phyloP scores from a whole-genome alignment of 176 grass and related monocot species.

The Bonia amplexicaulis region DNA sequence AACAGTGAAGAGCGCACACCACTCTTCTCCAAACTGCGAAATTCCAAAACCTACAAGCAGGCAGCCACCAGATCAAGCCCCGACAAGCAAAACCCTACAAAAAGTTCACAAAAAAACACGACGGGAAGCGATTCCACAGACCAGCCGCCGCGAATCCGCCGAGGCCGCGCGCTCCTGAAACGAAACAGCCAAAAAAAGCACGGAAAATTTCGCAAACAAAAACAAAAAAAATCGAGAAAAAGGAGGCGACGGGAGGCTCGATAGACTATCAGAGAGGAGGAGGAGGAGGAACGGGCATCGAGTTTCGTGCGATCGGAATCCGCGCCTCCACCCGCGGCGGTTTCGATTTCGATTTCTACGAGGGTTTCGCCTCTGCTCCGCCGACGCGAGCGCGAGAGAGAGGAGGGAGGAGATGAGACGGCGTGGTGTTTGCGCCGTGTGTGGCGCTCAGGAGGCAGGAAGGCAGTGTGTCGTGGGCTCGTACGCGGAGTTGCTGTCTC shows the following conservation, averaged over 20 bases:
- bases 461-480: neutral
- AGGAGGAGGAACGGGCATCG: neutral
- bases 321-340: neutral
- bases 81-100: neutral
- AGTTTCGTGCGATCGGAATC: neutral
- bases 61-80: slow-evolving; percentile 24
- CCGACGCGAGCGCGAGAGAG: neutral
- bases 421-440: slow-evolving; percentile 7
- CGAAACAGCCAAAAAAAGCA: neutral
- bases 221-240: neutral
- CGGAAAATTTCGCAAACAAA: neutral
- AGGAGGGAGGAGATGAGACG: neutral
- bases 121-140: neutral
- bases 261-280: neutral
- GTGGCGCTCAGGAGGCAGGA: neutral
- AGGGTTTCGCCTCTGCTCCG: slow-evolving; percentile 17
- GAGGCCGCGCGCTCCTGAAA: slow-evolving; percentile 10
- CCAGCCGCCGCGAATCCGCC: neutral
- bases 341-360: slow-evolving; percentile 10
- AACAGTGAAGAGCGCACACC: neutral
- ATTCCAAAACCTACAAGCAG: slow-evolving; percentile 25
- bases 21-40: neutral
- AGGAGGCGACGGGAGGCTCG: neutral
- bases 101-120: neutral
- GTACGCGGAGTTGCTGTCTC: neutral